Evolutionary conservation across 2,329 filamentous ascomycete genomes (phyloP).

Genomic region (Pseudogymnoascus sp.): DNA sequence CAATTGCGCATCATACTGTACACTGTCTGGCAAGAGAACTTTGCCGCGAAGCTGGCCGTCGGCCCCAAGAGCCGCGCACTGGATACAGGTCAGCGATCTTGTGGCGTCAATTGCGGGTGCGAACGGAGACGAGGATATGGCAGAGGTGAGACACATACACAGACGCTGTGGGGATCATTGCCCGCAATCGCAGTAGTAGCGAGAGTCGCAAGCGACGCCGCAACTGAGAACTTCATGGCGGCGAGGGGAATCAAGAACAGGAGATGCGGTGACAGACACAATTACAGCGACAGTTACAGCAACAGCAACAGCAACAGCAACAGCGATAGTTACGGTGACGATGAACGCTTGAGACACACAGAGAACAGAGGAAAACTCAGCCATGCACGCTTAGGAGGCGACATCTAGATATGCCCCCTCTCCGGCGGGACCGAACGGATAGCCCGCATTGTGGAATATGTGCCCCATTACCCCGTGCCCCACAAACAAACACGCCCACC

Average conservation of each 20-base stretch:
- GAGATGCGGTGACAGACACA: background rate
- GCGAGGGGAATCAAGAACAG: background rate
- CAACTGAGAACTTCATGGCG: slow-evolving; percentile 2
- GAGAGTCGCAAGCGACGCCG: background rate
- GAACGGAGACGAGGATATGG: background rate
- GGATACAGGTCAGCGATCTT: slow-evolving; percentile 9
- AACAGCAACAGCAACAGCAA: background rate
- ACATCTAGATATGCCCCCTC: background rate
- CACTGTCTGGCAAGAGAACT: slow-evolving; percentile 24
- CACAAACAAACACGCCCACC: background rate
- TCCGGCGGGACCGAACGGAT: background rate
- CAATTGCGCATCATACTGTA: slow-evolving; percentile 26
- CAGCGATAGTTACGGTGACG: background rate
- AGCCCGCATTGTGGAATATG: background rate
- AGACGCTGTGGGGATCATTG: background rate
- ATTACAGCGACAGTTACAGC: background rate
- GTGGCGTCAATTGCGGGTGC: background rate
- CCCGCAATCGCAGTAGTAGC: background rate
- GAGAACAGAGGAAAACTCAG: background rate
- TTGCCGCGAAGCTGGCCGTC: slow-evolving; percentile 22
- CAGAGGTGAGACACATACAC: background rate
- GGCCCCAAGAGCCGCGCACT: slow-evolving; percentile 25
- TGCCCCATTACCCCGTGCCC: background rate
- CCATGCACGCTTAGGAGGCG: background rate
- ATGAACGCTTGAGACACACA: background rate